These are phyloP conservation scores for Begonia masoniana DNA, from an alignment of 306 rosid species.

Conservation along the genomic window DNA sequence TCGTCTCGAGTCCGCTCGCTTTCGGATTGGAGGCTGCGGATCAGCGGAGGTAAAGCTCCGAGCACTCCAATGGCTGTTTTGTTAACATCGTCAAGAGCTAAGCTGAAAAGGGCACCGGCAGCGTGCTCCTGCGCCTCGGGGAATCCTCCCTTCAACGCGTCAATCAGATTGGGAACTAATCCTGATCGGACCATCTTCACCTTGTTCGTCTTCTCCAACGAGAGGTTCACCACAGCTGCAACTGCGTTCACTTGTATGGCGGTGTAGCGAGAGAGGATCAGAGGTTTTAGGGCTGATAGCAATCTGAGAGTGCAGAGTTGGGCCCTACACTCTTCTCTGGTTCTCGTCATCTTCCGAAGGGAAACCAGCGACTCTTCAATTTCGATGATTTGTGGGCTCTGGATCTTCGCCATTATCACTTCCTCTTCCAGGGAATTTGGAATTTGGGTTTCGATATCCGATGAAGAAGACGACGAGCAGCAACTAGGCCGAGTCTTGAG, in stretches of 20 bases:
- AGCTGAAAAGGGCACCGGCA: slow-evolving; percentile 66
- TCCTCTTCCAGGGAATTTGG: slow-evolving; percentile 25
- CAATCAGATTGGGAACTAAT: slow-evolving; percentile 61
- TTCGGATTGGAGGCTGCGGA: slow-evolving; percentile 42
- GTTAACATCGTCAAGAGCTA: slow-evolving; percentile 58
- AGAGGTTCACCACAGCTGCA: slow-evolving; percentile 67
- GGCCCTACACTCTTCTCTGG: slow-evolving; percentile 41
- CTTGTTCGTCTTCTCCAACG: slow-evolving; percentile 52
- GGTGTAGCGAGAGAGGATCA: slow-evolving; percentile 31
- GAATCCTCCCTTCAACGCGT: slow-evolving; percentile 45
- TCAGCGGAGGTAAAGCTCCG: slow-evolving; percentile 69
- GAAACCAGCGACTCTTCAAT: slow-evolving; percentile 47
- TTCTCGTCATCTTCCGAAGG: slow-evolving; percentile 44
- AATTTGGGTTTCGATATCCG: slow-evolving; percentile 37
- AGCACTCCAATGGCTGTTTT: slow-evolving; percentile 77
- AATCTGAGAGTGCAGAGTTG: slow-evolving; percentile 29
- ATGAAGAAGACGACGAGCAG: slow-evolving; percentile 41
- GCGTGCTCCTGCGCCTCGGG: slow-evolving; percentile 82
- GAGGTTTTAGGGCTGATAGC: slow-evolving; percentile 33
- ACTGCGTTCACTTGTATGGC: slow-evolving; percentile 57
- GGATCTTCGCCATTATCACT: slow-evolving; percentile 33
- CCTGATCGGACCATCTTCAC: slow-evolving; percentile 87
- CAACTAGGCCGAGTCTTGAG: slow-evolving; percentile 42
- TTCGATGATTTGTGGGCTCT: slow-evolving; percentile 24
- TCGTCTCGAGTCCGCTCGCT: slow-evolving; percentile 74